phyloP scores from a whole-genome alignment of 768 basidiomycete genomes.

The Russula vinacea region DNA sequence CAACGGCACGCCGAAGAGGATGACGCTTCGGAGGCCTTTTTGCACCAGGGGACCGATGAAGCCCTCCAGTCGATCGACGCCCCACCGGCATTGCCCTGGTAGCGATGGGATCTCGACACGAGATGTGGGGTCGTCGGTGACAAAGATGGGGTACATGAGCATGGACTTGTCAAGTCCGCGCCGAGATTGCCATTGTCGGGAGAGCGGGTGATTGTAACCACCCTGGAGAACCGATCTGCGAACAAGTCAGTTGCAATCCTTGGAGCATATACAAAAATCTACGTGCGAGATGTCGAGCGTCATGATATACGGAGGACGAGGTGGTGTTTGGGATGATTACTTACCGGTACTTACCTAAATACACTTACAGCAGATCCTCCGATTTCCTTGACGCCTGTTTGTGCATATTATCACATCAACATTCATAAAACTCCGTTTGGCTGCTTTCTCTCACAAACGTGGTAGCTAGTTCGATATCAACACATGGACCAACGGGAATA shows the following conservation, averaged over 20 bases:
- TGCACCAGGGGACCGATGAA: slow-evolving; percentile 85
- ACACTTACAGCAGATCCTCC: no score
- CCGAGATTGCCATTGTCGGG: slow-evolving; percentile 83
- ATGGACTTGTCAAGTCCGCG: slow-evolving; percentile 81
- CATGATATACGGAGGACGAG: slow-evolving; percentile 3
- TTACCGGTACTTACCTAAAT: no score
- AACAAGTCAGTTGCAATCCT: background rate
- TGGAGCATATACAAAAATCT: background rate
- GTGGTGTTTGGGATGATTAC: background rate
- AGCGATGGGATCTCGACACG: slow-evolving; percentile 71
- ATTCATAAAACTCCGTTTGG: background rate
- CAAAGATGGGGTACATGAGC: slow-evolving; percentile 99
- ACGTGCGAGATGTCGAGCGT: slow-evolving; percentile 29
- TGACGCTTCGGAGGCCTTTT: slow-evolving; percentile 89
- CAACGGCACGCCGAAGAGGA: slow-evolving; percentile 90
- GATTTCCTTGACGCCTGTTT: no score
- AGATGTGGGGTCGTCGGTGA: slow-evolving; percentile 90
- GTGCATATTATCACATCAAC: no score
- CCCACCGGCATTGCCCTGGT: slow-evolving; percentile 91
- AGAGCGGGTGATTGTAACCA: slow-evolving; percentile 88
- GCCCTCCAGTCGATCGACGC: slow-evolving; percentile 83
- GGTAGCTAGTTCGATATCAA: background rate
- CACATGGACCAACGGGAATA: background rate
- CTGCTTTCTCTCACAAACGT: no score
- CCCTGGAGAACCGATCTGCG: slow-evolving; percentile 79